These are phyloP conservation scores for Verticillium dahliae DNA, from an alignment of 2,329 filamentous ascomycete species.

Conservation along the genomic window DNA sequence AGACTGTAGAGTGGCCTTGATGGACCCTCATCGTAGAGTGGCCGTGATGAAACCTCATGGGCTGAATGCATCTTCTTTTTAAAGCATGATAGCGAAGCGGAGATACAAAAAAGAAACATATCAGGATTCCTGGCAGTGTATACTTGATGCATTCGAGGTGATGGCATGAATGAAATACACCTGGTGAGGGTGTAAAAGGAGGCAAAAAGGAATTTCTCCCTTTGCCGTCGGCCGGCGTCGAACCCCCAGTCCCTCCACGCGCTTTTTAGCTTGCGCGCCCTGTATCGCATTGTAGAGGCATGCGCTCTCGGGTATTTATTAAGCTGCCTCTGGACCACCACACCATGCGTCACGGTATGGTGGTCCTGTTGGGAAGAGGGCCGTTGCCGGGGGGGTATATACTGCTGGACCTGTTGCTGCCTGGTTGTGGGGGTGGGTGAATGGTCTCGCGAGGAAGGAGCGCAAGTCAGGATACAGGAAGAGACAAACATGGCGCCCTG, in stretches of 20 bases:
- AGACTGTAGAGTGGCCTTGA: background rate
- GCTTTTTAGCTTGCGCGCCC: background rate
- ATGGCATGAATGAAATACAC: no score
- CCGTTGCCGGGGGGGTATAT: background rate
- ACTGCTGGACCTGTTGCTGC: background rate
- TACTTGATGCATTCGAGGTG: no score
- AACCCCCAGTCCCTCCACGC: background rate
- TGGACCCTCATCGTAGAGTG: no score
- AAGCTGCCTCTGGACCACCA: background rate
- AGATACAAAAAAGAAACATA: no score
- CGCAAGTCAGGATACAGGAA: no score
- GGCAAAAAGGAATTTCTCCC: background rate
- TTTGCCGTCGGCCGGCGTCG: background rate
- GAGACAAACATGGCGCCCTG: no score
- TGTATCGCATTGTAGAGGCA: background rate
- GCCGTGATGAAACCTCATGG: background rate
- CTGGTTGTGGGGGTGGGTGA: background rate
- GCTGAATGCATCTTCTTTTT: background rate
- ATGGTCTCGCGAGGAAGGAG: background rate
- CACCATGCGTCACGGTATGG: background rate
- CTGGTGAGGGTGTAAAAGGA: background rate
- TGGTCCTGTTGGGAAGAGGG: background rate
- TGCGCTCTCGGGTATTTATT: background rate
- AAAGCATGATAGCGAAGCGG: no score
- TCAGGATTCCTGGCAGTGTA: no score